Percentiles rank a stretch among this genome's conserved stretches.
Conservation (phyloP, 768 basidiomycete genomes). For the Neoboletus magnificus region DNA sequence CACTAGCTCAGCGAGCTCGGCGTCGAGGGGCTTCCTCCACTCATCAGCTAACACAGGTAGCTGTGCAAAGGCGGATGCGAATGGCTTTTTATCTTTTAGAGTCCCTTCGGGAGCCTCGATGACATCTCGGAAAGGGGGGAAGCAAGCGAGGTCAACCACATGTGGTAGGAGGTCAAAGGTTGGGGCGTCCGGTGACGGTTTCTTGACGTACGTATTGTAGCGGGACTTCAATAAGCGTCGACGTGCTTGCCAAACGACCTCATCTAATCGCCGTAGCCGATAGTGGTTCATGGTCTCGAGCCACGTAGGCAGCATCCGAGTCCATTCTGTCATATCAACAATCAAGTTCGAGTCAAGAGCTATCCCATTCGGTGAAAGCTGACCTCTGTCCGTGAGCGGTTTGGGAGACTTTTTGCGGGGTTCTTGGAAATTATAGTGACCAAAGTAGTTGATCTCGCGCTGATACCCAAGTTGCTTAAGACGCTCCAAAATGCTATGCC, state of each 20-base stretch:
- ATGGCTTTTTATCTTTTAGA: not conserved
- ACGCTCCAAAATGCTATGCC: not conserved
- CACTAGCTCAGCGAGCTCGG: not conserved
- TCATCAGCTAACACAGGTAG: not conserved
- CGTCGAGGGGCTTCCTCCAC: constrained; percentile 7
- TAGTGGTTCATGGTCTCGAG: not conserved
- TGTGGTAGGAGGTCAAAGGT: constrained; percentile 1
- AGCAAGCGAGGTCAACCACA: constrained; percentile 1
- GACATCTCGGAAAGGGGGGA: constrained; percentile 5
- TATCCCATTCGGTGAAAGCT: not conserved
- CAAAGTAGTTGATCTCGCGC: not conserved
- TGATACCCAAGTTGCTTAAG: not conserved
- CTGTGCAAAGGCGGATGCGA: constrained; percentile 2
- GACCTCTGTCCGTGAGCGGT: not conserved
- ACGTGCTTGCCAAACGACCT: not conserved
- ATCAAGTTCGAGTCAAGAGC: not conserved
- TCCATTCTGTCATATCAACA: constrained; percentile 1
- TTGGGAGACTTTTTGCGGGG: not conserved
- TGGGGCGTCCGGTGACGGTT: not conserved
- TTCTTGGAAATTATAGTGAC: not conserved
- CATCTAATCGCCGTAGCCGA: not conserved
- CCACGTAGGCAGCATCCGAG: not conserved
- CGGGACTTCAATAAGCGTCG: not conserved
- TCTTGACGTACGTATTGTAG: not conserved
- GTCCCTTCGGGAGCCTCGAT: not conserved